Conservation (phyloP, 306 rosid species). For the Crotalaria pallida region DNA sequence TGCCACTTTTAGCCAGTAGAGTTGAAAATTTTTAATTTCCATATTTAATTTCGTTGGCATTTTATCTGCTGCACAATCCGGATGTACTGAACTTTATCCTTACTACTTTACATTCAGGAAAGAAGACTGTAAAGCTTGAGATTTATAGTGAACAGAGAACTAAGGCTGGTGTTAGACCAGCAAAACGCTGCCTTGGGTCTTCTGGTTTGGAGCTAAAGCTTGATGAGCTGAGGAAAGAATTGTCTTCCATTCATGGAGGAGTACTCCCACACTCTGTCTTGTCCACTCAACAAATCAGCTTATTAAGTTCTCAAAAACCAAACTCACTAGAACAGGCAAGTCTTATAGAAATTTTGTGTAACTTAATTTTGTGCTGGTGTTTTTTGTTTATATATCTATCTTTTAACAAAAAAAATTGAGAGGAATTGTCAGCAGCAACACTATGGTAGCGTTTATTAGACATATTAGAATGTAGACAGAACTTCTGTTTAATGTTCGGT, state of each 20-base stretch:
- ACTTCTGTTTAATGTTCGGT: too few relatives aligned
- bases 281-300: constrained; percentile 71
- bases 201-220: constrained; percentile 74
- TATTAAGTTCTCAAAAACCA: constrained; percentile 69
- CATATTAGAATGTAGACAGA: too few relatives aligned
- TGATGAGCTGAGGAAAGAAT: constrained; percentile 70
- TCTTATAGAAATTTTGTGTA: background rate
- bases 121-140: constrained; percentile 61
- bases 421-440: background rate
- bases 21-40: background rate
- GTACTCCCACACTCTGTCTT: constrained; percentile 83
- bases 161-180: constrained; percentile 42
- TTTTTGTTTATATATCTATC: constrained; percentile 10
- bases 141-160: constrained; percentile 39
- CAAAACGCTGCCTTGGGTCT: constrained; percentile 42
- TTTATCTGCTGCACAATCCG: background rate
- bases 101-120: constrained; percentile 39
- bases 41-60: background rate
- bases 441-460: too few relatives aligned
- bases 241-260: constrained; percentile 68
- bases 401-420: background rate
- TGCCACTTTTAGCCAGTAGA: background rate
- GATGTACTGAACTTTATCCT: background rate
- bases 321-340: constrained; percentile 64
- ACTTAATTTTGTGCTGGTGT: background rate